Conservation (phyloP, 2,329 filamentous ascomycete genomes). For the Trichoderma oligosporum region DNA sequence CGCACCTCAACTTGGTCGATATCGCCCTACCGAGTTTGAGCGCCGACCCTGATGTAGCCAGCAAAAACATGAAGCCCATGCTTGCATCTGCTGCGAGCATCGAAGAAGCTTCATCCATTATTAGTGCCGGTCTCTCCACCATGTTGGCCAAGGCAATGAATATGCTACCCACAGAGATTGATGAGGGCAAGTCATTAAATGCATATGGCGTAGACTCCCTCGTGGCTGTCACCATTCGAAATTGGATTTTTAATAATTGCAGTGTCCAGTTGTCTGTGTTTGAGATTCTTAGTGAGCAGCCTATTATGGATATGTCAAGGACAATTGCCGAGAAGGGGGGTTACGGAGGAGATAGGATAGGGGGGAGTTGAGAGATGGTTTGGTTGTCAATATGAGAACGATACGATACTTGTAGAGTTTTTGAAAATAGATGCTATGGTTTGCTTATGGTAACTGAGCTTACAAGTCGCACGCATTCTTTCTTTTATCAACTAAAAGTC, state of each 20-base stretch:
- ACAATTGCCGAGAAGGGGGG: conserved; percentile 35
- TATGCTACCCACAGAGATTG: conserved; percentile 44
- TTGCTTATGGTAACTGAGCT: too few relatives aligned
- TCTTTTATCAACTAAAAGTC: too few relatives aligned
- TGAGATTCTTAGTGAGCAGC: conserved; percentile 43
- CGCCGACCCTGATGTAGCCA: conserved; percentile 20
- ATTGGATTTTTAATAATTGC: conserved; percentile 46
- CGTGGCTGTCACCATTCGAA: conserved; percentile 50
- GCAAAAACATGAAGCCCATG: conserved; percentile 31
- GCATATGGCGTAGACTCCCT: conserved; percentile 52
- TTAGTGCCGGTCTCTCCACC: conserved; percentile 36
- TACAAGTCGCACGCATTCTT: too few relatives aligned
- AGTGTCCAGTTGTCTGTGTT: conserved; percentile 45
- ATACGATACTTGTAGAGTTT: too few relatives aligned
- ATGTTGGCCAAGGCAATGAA: conserved; percentile 46
- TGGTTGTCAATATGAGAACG: neutral
- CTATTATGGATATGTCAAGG: conserved; percentile 37
- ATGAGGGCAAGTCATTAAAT: conserved; percentile 38
- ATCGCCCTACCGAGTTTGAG: conserved; percentile 34
- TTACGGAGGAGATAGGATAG: conserved; percentile 23
- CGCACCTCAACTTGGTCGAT: conserved; percentile 47
- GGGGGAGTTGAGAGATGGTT: neutral
- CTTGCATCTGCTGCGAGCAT: conserved; percentile 31
- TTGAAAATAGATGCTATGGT: neutral
- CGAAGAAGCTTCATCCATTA: conserved; percentile 32